Percentiles rank a stretch among this genome's conserved stretches.
Evolutionary conservation across 2,329 filamentous ascomycete species (phyloP).

Genomic region (Verticillium klebahnii): DNA sequence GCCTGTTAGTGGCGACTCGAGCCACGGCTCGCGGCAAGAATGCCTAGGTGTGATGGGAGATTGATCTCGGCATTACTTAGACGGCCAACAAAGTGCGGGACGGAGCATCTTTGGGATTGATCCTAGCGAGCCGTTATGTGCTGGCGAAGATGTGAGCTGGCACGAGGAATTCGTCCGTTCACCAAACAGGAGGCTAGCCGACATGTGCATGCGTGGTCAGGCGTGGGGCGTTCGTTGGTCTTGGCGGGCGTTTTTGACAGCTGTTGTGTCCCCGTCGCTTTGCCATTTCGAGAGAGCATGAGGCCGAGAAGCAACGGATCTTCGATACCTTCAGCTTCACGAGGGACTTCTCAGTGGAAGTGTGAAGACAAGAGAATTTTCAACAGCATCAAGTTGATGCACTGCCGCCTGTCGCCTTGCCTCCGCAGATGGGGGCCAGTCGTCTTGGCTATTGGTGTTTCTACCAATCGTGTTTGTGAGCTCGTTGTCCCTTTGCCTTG

Average conservation of each 20-base stretch:
- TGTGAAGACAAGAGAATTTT: no score
- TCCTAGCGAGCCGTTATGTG: background rate
- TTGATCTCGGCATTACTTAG: no score
- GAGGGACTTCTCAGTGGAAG: no score
- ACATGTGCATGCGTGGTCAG: background rate
- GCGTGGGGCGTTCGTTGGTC: background rate
- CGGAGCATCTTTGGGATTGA: no score
- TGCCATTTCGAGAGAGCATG: background rate
- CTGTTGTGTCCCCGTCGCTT: background rate
- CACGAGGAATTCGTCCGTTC: background rate
- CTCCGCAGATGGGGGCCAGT: background rate
- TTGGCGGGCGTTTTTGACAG: background rate
- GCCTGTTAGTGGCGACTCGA: background rate
- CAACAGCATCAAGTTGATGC: no score
- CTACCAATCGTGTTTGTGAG: background rate
- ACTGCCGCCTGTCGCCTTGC: background rate
- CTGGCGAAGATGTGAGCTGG: background rate
- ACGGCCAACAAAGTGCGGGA: background rate
- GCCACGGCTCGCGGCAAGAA: no score
- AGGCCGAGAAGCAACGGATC: background rate
- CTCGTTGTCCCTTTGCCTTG: background rate
- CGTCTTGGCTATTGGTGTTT: background rate
- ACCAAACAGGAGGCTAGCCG: background rate
- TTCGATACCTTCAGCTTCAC: background rate
- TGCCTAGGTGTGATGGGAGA: no score